Percentiles rank a stretch among this genome's conserved stretches.
phyloP scores from a whole-genome alignment of 352 stramenopile species.

The Elongisporangium prolatum region DNA sequence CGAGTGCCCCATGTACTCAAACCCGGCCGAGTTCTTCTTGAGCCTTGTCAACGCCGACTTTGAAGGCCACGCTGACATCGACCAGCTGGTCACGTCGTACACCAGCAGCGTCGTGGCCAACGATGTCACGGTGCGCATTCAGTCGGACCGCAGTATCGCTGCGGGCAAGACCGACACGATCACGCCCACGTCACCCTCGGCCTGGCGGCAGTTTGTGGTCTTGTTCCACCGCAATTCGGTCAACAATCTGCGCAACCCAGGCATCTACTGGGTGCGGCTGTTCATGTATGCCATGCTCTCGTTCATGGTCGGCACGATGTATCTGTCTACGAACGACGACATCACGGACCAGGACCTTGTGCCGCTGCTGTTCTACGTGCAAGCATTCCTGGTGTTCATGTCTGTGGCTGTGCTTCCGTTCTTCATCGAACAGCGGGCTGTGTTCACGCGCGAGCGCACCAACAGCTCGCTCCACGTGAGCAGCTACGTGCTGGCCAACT shows the following conservation, averaged over 20 bases:
- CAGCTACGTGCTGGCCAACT: slow-evolving; percentile 72
- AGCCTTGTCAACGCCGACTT: slow-evolving; percentile 62
- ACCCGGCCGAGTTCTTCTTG: slow-evolving; percentile 62
- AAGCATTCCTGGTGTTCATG: slow-evolving; percentile 91
- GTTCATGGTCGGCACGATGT: slow-evolving; percentile 75
- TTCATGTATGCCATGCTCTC: slow-evolving; percentile 78
- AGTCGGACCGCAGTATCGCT: too few relatives aligned
- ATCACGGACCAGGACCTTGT: slow-evolving; percentile 31
- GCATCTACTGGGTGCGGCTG: slow-evolving; percentile 71
- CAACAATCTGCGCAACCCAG: slow-evolving; percentile 66
- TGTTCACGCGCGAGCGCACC: slow-evolving; percentile 77
- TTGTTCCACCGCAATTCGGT: slow-evolving; percentile 44
- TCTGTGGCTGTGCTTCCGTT: slow-evolving; percentile 79
- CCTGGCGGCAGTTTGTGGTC: too few relatives aligned
- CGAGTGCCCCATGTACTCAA: slow-evolving; percentile 58
- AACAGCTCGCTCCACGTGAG: slow-evolving; percentile 73
- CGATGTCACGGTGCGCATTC: too few relatives aligned
- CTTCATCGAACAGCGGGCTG: slow-evolving; percentile 76
- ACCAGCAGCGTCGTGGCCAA: too few relatives aligned
- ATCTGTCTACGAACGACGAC: slow-evolving; percentile 35
- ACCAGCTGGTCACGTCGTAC: slow-evolving; percentile 21
- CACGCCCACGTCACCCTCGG: too few relatives aligned
- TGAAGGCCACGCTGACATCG: too few relatives aligned
- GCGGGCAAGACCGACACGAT: too few relatives aligned
- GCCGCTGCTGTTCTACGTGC: slow-evolving; percentile 84